phyloP scores from a whole-genome alignment of 768 basidiomycete genomes.

The Rickenella mellea region DNA sequence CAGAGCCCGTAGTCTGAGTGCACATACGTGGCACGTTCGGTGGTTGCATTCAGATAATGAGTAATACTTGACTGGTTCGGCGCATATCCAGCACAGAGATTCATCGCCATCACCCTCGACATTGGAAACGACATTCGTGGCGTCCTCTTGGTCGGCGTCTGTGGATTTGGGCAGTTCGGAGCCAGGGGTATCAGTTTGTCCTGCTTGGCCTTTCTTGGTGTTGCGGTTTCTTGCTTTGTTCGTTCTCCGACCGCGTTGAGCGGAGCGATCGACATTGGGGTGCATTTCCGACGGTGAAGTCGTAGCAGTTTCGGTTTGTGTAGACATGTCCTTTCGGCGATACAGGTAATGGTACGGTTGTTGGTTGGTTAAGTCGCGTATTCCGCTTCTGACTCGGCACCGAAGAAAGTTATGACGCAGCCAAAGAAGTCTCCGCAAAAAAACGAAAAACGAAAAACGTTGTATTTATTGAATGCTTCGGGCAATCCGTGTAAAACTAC shows the following conservation, averaged over 20 bases:
- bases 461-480: too few relatives aligned
- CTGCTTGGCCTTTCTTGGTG: background rate
- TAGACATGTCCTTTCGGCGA: background rate
- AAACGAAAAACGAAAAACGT: too few relatives aligned
- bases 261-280: too few relatives aligned
- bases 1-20: slow-evolving; percentile 75
- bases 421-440: too few relatives aligned
- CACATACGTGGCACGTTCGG: slow-evolving; percentile 90
- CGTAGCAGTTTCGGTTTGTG: background rate
- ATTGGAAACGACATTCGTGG: background rate
- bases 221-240: background rate
- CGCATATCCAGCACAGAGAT: slow-evolving; percentile 84
- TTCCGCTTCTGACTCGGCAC: too few relatives aligned
- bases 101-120: slow-evolving; percentile 23
- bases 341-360: too few relatives aligned
- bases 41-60: slow-evolving; percentile 88
- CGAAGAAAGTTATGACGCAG: too few relatives aligned
- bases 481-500: too few relatives aligned
- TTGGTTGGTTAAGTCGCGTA: too few relatives aligned
- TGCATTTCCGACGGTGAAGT: background rate
- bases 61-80: slow-evolving; percentile 87
- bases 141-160: background rate
- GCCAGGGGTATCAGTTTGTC: too few relatives aligned
- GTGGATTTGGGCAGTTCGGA: too few relatives aligned
- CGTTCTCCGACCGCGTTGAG: background rate